phyloP scores from a whole-genome alignment of 306 rosid species.

The Dryas alaskensis region DNA sequence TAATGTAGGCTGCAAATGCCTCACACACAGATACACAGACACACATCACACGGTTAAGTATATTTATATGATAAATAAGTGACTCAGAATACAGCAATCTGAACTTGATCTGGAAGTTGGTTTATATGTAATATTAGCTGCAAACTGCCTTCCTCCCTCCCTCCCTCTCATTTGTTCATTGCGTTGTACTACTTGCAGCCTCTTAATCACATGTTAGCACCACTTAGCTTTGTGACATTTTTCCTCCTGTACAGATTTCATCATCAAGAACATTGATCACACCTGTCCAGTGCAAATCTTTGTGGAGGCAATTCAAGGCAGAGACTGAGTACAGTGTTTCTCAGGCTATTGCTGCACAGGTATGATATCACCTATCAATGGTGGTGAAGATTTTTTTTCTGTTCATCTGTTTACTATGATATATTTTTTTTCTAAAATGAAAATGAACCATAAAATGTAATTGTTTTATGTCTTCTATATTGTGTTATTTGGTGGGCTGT shows the following conservation, averaged over 20 bases:
- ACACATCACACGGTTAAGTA: too few relatives aligned
- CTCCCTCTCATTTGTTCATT: constrained; percentile 9
- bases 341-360: constrained; percentile 99
- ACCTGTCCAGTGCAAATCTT: constrained; percentile 92
- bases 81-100: neutral
- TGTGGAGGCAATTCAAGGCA: constrained; percentile 94
- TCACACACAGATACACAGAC: too few relatives aligned
- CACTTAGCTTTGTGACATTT: constrained; percentile 15
- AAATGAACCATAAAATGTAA: neutral
- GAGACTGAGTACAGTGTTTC: constrained; percentile 94
- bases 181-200: constrained; percentile 12
- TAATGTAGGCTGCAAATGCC: too few relatives aligned
- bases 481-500: neutral
- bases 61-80: neutral
- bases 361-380: constrained; percentile 25
- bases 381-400: constrained; percentile 1
- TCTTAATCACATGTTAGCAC: constrained; percentile 11
- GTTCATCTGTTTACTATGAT: neutral
- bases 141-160: neutral
- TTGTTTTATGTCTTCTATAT: neutral
- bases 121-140: neutral
- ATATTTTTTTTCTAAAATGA: neutral
- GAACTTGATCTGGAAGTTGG: neutral
- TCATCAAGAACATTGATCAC: constrained; percentile 73
- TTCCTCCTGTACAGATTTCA: constrained; percentile 52